Conservation (phyloP, 441 rosid species). For the Cnidoscolus chayamansa region DNA sequence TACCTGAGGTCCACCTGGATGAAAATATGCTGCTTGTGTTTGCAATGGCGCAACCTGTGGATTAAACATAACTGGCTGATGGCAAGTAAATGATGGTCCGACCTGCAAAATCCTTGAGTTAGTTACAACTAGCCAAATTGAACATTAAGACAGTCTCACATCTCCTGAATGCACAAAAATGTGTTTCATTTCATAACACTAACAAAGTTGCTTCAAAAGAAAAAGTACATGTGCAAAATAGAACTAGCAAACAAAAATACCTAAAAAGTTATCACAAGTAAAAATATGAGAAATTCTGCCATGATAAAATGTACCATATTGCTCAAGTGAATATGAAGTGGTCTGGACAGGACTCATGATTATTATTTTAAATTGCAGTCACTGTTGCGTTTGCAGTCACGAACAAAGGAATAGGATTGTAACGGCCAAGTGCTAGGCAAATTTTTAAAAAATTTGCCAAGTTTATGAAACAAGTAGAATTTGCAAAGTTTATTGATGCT, state of each 20-base stretch:
- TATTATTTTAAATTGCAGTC: too few relatives aligned
- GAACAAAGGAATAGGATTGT: too few relatives aligned
- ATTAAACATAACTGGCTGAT: conserved; percentile 66
- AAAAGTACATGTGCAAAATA: too few relatives aligned
- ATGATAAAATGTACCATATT: not conserved
- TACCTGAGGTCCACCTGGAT: conserved; percentile 81
- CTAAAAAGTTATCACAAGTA: not conserved
- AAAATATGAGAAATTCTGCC: not conserved
- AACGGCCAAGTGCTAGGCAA: too few relatives aligned
- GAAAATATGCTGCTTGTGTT: conserved; percentile 60
- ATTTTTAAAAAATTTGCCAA: too few relatives aligned
- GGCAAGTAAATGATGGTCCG: conserved; percentile 58
- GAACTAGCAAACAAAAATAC: too few relatives aligned
- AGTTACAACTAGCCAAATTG: conserved; percentile 13
- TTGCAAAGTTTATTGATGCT: too few relatives aligned
- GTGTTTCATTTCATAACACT: not conserved
- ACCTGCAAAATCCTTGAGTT: conserved; percentile 42
- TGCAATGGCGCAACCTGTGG: conserved; percentile 59
- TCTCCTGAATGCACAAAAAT: not conserved
- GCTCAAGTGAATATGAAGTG: not conserved
- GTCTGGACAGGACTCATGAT: not conserved
- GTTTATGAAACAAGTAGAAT: too few relatives aligned
- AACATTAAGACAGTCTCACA: not conserved
- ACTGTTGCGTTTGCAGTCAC: too few relatives aligned
- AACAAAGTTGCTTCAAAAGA: not conserved